Evolutionary conservation across 1,139 yeast genomes (phyloP).

Genomic region (Hyphopichia buzzinii): DNA sequence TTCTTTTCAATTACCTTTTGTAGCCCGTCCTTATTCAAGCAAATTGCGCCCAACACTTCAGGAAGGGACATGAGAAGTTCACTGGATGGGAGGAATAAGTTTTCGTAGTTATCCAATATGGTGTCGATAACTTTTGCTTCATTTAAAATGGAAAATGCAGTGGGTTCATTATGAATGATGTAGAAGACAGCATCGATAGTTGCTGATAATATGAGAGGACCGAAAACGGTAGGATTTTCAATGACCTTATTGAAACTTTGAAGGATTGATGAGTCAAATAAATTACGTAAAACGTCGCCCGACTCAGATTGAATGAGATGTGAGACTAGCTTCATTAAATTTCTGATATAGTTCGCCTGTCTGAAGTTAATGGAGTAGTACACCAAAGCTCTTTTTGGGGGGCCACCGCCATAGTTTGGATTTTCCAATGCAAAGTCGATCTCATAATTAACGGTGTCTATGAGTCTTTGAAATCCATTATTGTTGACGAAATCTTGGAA

Average conservation of each 20-base stretch:
- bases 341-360: slow-evolving; percentile 60
- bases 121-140: slow-evolving; percentile 76
- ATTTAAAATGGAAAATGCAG: slow-evolving; percentile 76
- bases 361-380: slow-evolving; percentile 61
- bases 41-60: slow-evolving; percentile 79
- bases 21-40: slow-evolving; percentile 75
- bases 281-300: slow-evolving; percentile 80
- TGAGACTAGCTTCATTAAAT: slow-evolving; percentile 59
- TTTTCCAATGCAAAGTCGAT: slow-evolving; percentile 61
- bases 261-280: slow-evolving; percentile 80
- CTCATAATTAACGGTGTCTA: slow-evolving; percentile 63
- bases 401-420: slow-evolving; percentile 51
- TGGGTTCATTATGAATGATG: slow-evolving; percentile 88
- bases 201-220: slow-evolving; percentile 63
- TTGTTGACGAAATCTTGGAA: slow-evolving; percentile 60
- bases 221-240: slow-evolving; percentile 60
- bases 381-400: slow-evolving; percentile 53
- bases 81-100: slow-evolving; percentile 54
- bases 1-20: slow-evolving; percentile 48
- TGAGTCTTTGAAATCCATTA: slow-evolving; percentile 64
- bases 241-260: slow-evolving; percentile 60
- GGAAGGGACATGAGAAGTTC: slow-evolving; percentile 64
- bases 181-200: slow-evolving; percentile 67
- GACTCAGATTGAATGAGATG: slow-evolving; percentile 68
- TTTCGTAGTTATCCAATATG: slow-evolving; percentile 54